These are phyloP conservation scores for Taphrina deformans DNA, from an alignment of 1,139 yeast genomes.

Conservation along the genomic window DNA sequence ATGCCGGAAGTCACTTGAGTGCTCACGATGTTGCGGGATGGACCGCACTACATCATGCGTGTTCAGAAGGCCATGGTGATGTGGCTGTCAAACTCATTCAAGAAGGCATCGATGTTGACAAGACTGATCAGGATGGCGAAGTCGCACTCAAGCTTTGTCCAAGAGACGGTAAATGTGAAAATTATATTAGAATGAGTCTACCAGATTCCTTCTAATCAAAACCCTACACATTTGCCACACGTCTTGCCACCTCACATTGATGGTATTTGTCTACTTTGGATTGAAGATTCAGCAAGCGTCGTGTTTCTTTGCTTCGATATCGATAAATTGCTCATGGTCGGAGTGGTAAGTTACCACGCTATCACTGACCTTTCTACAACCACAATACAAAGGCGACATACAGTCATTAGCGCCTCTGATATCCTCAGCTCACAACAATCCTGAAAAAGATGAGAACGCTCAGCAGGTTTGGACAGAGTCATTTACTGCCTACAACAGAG, in stretches of 20 bases:
- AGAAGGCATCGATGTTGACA: conserved; percentile 62
- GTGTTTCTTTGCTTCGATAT: too few relatives aligned
- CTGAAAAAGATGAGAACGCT: too few relatives aligned
- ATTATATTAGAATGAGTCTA: conserved; percentile 1
- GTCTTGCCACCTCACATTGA: too few relatives aligned
- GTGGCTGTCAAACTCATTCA: conserved; percentile 62
- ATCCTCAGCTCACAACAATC: too few relatives aligned
- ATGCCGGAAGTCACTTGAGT: conserved; percentile 64
- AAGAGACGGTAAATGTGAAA: conserved; percentile 14
- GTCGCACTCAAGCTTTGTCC: conserved; percentile 30
- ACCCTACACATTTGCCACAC: too few relatives aligned
- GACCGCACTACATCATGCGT: conserved; percentile 87
- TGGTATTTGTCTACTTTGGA: too few relatives aligned
- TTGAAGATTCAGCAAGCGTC: too few relatives aligned
- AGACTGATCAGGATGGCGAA: conserved; percentile 32
- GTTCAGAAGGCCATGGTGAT: conserved; percentile 89
- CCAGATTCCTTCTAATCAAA: conserved; percentile 9
- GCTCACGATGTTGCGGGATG: conserved; percentile 70
- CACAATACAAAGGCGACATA: too few relatives aligned
- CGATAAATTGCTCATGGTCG: too few relatives aligned
- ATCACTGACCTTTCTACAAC: too few relatives aligned
- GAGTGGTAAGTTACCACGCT: too few relatives aligned
- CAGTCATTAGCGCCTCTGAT: too few relatives aligned
- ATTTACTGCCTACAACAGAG: not conserved
- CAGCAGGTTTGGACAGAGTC: not conserved